phyloP scores from a whole-genome alignment of 2,329 filamentous ascomycete genomes.

The Xylaria sp. region DNA sequence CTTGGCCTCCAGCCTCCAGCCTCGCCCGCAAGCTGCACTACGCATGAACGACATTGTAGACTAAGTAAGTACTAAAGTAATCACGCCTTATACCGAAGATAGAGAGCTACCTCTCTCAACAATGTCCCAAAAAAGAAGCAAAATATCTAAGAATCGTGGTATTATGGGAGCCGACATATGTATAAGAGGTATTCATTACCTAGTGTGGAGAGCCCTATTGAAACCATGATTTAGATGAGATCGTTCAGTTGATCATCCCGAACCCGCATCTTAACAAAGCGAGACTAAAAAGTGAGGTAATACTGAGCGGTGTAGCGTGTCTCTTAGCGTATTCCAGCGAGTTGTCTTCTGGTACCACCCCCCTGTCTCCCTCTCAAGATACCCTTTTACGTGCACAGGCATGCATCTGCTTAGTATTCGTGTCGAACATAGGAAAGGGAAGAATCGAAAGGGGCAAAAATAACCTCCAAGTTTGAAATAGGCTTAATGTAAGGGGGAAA shows the following conservation, averaged over 20 bases:
- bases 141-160: neutral
- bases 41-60: neutral
- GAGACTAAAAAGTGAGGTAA: too few species aligned
- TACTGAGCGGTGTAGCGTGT: neutral
- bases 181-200: neutral
- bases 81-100: neutral
- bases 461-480: neutral
- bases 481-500: neutral
- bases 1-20: neutral
- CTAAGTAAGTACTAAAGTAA: neutral
- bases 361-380: too few species aligned
- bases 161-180: neutral
- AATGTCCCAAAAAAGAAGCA: neutral
- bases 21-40: neutral
- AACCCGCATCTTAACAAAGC: too few species aligned
- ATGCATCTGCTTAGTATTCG: too few species aligned
- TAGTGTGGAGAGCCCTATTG: neutral
- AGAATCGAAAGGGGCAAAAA: too few species aligned
- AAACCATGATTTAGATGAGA: neutral
- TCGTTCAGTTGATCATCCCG: too few species aligned
- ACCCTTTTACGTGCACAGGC: too few species aligned
- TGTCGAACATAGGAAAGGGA: too few species aligned
- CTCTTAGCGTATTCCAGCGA: too few species aligned
- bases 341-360: too few species aligned
- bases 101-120: neutral